phyloP scores from a whole-genome alignment of 164 flowering plant species.

The Tinospora cordifolia region DNA sequence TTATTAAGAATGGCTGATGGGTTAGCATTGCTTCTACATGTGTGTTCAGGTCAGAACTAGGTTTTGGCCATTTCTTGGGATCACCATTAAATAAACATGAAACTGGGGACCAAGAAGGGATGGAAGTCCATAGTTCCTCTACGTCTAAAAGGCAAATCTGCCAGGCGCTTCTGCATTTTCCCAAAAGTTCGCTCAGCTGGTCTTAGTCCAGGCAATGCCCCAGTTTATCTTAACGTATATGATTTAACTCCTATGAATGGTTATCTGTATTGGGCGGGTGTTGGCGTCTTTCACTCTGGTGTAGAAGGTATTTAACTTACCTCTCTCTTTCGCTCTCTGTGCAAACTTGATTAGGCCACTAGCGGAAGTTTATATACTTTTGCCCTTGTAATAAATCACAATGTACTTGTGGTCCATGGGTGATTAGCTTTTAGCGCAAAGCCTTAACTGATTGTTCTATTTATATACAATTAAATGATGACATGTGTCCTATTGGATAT shows the following conservation, averaged over 20 bases:
- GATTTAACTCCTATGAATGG: slow-evolving; percentile 95
- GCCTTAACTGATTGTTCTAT: background rate
- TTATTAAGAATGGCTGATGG: too few species aligned
- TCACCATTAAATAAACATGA: slow-evolving; percentile 33
- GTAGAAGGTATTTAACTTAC: slow-evolving; percentile 62
- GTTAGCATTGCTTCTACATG: background rate
- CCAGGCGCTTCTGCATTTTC: slow-evolving; percentile 63
- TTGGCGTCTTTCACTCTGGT: slow-evolving; percentile 94
- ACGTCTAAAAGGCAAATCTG: slow-evolving; percentile 52
- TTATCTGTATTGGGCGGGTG: slow-evolving; percentile 89
- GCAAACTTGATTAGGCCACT: background rate
- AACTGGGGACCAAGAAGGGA: slow-evolving; percentile 54
- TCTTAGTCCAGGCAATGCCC: slow-evolving; percentile 51
- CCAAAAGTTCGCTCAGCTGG: slow-evolving; percentile 56
- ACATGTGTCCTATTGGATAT: background rate
- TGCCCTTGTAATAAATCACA: background rate
- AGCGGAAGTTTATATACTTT: background rate
- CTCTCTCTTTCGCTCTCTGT: background rate
- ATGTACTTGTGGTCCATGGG: background rate
- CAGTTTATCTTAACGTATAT: slow-evolving; percentile 92
- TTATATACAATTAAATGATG: background rate
- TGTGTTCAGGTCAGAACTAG: slow-evolving; percentile 25
- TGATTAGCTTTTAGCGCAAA: background rate
- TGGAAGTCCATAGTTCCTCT: slow-evolving; percentile 59
- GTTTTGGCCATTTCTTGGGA: slow-evolving; percentile 18